Conservation (phyloP, 1,284 basidiomycete species). For the Cutaneotrichosporon sp. region DNA sequence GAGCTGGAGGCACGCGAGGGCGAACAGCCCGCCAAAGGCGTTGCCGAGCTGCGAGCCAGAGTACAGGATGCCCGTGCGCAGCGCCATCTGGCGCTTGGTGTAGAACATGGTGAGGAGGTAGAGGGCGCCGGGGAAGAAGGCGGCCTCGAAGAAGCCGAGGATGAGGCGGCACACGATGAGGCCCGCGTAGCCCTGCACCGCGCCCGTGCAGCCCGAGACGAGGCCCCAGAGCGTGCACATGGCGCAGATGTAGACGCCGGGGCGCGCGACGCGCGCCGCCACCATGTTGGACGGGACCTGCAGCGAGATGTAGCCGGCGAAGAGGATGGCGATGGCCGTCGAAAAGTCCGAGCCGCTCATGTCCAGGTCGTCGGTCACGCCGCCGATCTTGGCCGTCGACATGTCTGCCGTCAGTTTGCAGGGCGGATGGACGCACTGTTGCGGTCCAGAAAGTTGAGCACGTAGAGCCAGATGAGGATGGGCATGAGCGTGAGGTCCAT, state of each 20-base stretch:
- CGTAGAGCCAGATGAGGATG: slow-evolving; percentile 15
- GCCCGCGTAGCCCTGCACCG: slow-evolving; percentile 33
- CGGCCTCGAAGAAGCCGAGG: slow-evolving; percentile 40
- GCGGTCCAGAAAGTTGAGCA: slow-evolving; percentile 22
- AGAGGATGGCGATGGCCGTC: too few species aligned
- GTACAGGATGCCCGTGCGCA: slow-evolving; percentile 39
- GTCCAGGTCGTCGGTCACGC: slow-evolving; percentile 23
- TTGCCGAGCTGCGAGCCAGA: slow-evolving; percentile 47
- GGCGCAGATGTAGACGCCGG: slow-evolving; percentile 39
- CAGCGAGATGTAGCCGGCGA: slow-evolving; percentile 19
- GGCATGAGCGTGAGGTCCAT: slow-evolving; percentile 30
- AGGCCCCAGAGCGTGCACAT: slow-evolving; percentile 43
- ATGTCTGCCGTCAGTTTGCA: slow-evolving; percentile 10
- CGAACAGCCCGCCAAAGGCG: slow-evolving; percentile 44
- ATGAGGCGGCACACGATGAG: slow-evolving; percentile 30
- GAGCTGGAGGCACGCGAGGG: slow-evolving; percentile 32
- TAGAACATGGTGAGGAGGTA: slow-evolving; percentile 48
- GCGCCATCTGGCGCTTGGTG: slow-evolving; percentile 39
- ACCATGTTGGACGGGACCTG: slow-evolving; percentile 51
- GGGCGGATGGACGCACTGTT: not conserved
- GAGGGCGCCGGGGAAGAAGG: slow-evolving; percentile 46
- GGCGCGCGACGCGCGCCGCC: slow-evolving; percentile 33
- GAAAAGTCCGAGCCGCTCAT: slow-evolving; percentile 29
- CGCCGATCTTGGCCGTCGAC: slow-evolving; percentile 27
- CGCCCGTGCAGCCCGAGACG: slow-evolving; percentile 38